Evolutionary conservation across 352 stramenopile species (phyloP).

Genomic region (Pythium sukuiense): DNA sequence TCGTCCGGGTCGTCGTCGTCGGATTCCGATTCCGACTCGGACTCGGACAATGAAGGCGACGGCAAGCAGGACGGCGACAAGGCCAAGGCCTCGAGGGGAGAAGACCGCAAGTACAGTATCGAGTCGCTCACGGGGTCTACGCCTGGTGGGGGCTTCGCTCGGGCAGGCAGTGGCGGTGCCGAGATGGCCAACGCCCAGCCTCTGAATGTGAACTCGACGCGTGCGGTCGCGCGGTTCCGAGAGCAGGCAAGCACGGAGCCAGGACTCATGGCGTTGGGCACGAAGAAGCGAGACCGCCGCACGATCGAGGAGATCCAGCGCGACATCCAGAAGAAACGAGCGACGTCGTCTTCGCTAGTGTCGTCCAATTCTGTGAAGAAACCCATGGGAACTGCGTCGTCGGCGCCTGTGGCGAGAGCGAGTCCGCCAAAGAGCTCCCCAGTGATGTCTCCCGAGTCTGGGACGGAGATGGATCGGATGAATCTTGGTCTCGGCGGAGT

Average conservation of each 20-base stretch:
- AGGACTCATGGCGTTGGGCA: constrained; percentile 76
- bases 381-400: constrained; percentile 11
- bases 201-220: constrained; percentile 74
- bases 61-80: constrained; percentile 22
- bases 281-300: constrained; percentile 80
- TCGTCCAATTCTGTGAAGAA: constrained; percentile 32
- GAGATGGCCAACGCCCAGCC: constrained; percentile 33
- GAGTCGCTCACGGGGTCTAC: constrained; percentile 26
- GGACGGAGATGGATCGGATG: constrained; percentile 31
- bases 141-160: constrained; percentile 23
- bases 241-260: constrained; percentile 45
- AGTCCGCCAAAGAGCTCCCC: constrained; percentile 70
- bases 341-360: neutral
- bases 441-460: constrained; percentile 63
- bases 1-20: constrained; percentile 70
- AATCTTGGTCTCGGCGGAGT: constrained; percentile 22
- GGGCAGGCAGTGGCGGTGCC: constrained; percentile 11
- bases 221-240: constrained; percentile 64
- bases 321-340: constrained; percentile 70
- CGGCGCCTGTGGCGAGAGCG: constrained; percentile 30
- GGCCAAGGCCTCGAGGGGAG: constrained; percentile 4
- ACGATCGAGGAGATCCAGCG: constrained; percentile 89
- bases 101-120: constrained; percentile 43
- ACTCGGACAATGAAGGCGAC: constrained; percentile 46
- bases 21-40: constrained; percentile 74